Evolutionary conservation across 306 rosid genomes (phyloP), one percentile per base, ranked within the genome.

Genomic region (Nissolia schottii): DNA sequence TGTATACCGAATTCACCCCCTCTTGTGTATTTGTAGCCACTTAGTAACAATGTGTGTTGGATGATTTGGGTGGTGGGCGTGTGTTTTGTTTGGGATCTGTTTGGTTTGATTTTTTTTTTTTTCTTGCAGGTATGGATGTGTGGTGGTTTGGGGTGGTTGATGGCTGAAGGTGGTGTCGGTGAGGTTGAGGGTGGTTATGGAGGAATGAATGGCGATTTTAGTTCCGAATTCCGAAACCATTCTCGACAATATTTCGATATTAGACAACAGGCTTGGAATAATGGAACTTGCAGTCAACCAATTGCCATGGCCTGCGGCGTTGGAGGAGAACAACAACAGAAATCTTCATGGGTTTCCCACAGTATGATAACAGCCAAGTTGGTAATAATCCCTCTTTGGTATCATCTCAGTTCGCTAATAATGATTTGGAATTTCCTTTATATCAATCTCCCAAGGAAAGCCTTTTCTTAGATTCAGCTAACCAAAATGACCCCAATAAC

Each of bases 261-360:
- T 4, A 82, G 77, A 67, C 82, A 77, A 64, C 83, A 77, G 74
- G 67, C 76, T 71, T 82, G 86, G 84, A 81, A 79, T 69, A 74
- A 85, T 76, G 90, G 81, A 51, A 34, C 64, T 74, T 79, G 79
- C 59, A 73, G 69, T 75, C 87, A 82, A 9, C 85, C 77, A 70
- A 65, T 63, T 11, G 34, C 76, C 80, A 64, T 71, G 74, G 73
- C 74, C 2, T 76, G 73, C 56, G 65, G 48, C 11, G 80, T 67
- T 43, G 51, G 70, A 63, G n/a, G 76, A 27, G 81, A 84, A 66
- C 79, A 73, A 9, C 95, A 25, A 71, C 96, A 11, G 96, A 90
- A 70, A 79, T 78, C 12, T 86, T 69, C 81, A 92, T 90, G 98
- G 87, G 96, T 22, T 80, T 92, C 48, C 84, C 86, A 23, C 87